Evolutionary conservation across 2,329 filamentous ascomycete species (phyloP), one percentile per base, ranked within the genome.

Genomic region (Fusarium oxysporum): DNA sequence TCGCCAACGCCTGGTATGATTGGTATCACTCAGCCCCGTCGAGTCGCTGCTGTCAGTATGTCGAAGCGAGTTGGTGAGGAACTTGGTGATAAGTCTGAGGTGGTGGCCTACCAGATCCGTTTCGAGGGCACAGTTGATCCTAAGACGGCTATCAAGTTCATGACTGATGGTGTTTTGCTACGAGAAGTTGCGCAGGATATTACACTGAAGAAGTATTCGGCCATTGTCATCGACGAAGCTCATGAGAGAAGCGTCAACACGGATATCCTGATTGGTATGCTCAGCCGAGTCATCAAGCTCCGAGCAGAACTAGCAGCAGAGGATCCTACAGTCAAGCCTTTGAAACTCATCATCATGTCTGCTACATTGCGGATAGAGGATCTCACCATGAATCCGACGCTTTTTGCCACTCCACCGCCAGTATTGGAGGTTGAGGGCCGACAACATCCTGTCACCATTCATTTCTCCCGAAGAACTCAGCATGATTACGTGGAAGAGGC

Each of bases 311-410:
- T 98, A 83, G 89, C 90, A 12, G 85, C 88, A 68, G 92, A 96
- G 80, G 89, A 96, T 68, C 84, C 91, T 0, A 88, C 89, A 2
- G 84, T 93, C 33, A 92, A 91, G 72, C 95, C 95, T 1, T 83
- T 99, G 58, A 99, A 98, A 82, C 87, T 99, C 13, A 90, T 99
- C 67, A 97, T 99, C 83, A 99, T 99, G 97, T 98, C 96, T 67
- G 96, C 96, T 47, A 99, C 96, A 5, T 86, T 99, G 38, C 89
- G 95, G 66, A 93, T 98, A 50, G 93, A 94, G 17, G 96, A 98
- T 78, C 93, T 99, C 76, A 94, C 94, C 0, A 89, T 94, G 78
- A 98, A 99, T 78, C 84, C 89, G 13, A 91, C 88, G 21, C 86
- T 99, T 0, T 99, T 99, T 81, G 85, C 91, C 8, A 87, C 85